These are phyloP conservation scores for Ambispora gerdemannii DNA, from an alignment of 192 early-diverging fungal genomes.

Conservation along the genomic window DNA sequence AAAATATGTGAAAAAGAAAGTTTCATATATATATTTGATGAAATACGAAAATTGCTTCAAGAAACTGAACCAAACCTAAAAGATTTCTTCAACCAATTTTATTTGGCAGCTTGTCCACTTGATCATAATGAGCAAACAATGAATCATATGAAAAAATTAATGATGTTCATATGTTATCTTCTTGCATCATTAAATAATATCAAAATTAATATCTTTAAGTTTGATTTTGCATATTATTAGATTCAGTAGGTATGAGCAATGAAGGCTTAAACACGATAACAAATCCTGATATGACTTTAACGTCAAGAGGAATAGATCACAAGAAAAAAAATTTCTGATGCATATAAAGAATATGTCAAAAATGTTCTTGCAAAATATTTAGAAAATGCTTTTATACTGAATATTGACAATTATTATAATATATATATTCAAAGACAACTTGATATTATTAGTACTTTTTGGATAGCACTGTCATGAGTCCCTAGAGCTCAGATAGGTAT, in stretches of 20 bases:
- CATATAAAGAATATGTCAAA: not conserved
- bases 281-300: not conserved
- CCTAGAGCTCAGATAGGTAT: too few species aligned
- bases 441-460: constrained; percentile 1
- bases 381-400: not conserved
- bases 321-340: constrained; percentile 12
- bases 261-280: constrained; percentile 12
- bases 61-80: constrained; percentile 13
- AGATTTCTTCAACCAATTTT: constrained; percentile 10
- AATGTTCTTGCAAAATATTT: too few species aligned
- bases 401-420: constrained; percentile 21
- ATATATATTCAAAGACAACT: not conserved
- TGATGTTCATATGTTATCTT: constrained; percentile 18
- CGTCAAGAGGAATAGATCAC: not conserved
- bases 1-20: too few species aligned
- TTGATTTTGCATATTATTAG: constrained; percentile 7
- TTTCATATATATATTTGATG: too few species aligned
- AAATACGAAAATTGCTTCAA: constrained; percentile 9
- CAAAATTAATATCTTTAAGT: constrained; percentile 17
- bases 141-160: constrained; percentile 17
- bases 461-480: too few species aligned
- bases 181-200: constrained; percentile 5
- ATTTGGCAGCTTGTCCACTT: constrained; percentile 16
- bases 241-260: not conserved
- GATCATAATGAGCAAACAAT: constrained; percentile 9